Evolutionary conservation across 2,329 filamentous ascomycete genomes (phyloP).

Genomic region (Penicillium sp.): DNA sequence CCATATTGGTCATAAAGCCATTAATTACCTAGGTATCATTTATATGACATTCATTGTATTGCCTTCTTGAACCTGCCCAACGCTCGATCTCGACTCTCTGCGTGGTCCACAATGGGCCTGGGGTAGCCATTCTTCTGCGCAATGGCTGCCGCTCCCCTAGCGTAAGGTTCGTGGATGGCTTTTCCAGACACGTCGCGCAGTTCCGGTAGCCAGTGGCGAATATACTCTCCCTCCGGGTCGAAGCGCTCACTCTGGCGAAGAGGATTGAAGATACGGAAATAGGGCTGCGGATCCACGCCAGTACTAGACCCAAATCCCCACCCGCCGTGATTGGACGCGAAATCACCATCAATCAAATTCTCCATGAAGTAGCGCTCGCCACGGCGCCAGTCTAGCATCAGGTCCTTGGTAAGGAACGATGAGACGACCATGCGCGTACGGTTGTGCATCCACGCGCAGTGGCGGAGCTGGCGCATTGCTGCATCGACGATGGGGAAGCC

Average conservation of each 20-base stretch:
- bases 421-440: slow-evolving; percentile 80
- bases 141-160: slow-evolving; percentile 56
- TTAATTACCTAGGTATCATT: neutral
- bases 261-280: slow-evolving; percentile 89
- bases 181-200: slow-evolving; percentile 61
- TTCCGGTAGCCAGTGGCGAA: slow-evolving; percentile 78
- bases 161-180: slow-evolving; percentile 79
- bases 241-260: slow-evolving; percentile 82
- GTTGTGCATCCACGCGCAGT: slow-evolving; percentile 78
- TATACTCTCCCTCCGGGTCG: slow-evolving; percentile 74
- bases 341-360: slow-evolving; percentile 73
- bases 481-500: slow-evolving; percentile 84
- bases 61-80: slow-evolving; percentile 67
- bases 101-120: slow-evolving; percentile 70
- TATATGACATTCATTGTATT: slow-evolving; percentile 7
- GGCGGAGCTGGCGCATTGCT: slow-evolving; percentile 73
- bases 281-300: slow-evolving; percentile 81
- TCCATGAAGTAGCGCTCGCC: slow-evolving; percentile 84
- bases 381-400: slow-evolving; percentile 78
- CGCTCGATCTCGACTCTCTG: slow-evolving; percentile 63
- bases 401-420: slow-evolving; percentile 75
- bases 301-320: slow-evolving; percentile 66
- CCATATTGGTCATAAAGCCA: neutral
- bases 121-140: slow-evolving; percentile 71
- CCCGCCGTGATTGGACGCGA: slow-evolving; percentile 72